phyloP scores from a whole-genome alignment of 192 early-diverging fungal species.

The Blastocladiella britannica region DNA sequence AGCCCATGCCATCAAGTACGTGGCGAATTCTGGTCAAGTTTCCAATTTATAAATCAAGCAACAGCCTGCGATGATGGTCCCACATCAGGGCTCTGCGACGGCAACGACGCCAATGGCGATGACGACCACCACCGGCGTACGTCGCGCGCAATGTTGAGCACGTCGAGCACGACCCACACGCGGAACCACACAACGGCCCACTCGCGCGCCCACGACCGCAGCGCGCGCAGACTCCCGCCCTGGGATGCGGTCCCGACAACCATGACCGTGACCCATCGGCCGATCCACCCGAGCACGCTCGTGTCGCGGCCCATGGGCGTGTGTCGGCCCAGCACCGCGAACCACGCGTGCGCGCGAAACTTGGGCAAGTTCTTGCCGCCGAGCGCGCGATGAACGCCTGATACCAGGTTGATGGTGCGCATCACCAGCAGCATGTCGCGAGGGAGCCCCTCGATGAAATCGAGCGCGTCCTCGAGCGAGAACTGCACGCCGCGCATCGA shows the following conservation, averaged over 20 bases:
- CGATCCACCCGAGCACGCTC: background rate
- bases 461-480: constrained; percentile 24
- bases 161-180: too few relatives aligned
- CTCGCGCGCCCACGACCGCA: background rate
- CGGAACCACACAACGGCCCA: background rate
- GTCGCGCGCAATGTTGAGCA: too few relatives aligned
- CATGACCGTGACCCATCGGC: background rate
- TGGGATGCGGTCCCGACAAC: background rate
- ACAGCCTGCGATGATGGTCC: too few relatives aligned
- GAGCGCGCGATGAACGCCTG: constrained; percentile 23
- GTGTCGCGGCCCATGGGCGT: background rate
- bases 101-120: too few relatives aligned
- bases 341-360: background rate
- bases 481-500: constrained; percentile 5
- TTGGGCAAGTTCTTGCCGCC: constrained; percentile 15
- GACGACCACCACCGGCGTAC: too few relatives aligned
- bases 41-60: too few relatives aligned
- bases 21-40: too few relatives aligned
- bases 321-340: background rate
- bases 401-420: constrained; percentile 24
- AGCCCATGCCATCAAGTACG: too few relatives aligned
- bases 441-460: constrained; percentile 26
- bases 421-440: constrained; percentile 30
- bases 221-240: background rate
- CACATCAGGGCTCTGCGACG: too few relatives aligned